phyloP scores from a whole-genome alignment of 805 yeast species.

The Yarrowia alimentaria region DNA sequence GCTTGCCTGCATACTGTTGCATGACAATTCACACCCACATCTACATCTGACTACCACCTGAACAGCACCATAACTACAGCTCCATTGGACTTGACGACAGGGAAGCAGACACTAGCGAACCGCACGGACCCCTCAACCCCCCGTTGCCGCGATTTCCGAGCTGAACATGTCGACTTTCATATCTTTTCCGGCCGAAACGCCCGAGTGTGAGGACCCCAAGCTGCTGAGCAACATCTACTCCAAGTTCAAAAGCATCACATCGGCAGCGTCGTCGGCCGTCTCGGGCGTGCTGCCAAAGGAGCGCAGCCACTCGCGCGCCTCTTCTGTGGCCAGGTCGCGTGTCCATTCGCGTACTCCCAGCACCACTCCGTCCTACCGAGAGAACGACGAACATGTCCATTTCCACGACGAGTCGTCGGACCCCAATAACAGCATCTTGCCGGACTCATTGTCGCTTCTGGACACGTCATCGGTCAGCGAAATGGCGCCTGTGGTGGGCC shows the following conservation, averaged over 20 bases:
- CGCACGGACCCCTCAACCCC: background rate
- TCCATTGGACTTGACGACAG: too few relatives aligned
- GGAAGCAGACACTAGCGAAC: background rate
- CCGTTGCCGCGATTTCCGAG: too few relatives aligned
- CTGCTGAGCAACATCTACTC: slow-evolving; percentile 32
- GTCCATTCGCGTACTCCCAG: slow-evolving; percentile 14
- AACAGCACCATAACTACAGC: too few relatives aligned
- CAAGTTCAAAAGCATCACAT: slow-evolving; percentile 32
- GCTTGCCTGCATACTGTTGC: too few relatives aligned
- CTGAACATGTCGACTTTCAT: slow-evolving; percentile 16
- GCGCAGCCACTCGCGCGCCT: slow-evolving; percentile 12
- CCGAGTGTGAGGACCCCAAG: slow-evolving; percentile 27
- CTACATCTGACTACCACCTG: too few relatives aligned
- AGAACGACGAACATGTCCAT: slow-evolving; percentile 3
- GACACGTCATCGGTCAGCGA: slow-evolving; percentile 20
- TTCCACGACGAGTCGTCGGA: slow-evolving; percentile 14
- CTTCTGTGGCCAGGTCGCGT: background rate
- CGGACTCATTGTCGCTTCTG: slow-evolving; percentile 14
- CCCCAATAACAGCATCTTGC: slow-evolving; percentile 18
- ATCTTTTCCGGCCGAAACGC: slow-evolving; percentile 21
- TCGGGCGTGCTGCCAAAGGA: slow-evolving; percentile 30
- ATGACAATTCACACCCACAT: too few relatives aligned
- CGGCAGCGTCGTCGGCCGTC: slow-evolving; percentile 34
- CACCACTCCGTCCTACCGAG: background rate
- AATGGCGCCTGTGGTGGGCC: slow-evolving; percentile 18